Percentiles rank a stretch among this genome's conserved stretches.
phyloP scores from a whole-genome alignment of 345 rosid genomes.

The Cochlearia excelsa region DNA sequence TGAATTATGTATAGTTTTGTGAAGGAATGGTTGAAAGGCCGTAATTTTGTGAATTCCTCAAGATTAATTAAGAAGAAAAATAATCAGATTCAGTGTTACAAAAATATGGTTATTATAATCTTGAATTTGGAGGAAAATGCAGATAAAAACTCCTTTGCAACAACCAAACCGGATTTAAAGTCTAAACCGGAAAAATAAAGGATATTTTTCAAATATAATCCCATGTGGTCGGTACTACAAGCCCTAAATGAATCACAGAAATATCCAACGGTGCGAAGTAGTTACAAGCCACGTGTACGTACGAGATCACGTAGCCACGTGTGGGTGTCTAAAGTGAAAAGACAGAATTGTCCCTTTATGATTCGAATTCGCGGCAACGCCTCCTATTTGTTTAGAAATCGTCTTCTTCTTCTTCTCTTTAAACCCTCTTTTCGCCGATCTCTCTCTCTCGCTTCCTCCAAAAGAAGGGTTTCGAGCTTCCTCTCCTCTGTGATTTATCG shows the following conservation, averaged over 20 bases:
- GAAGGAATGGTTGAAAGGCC: no score
- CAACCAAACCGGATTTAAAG: no score
- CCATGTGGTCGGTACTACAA: constrained; percentile 31
- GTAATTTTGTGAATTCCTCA: no score
- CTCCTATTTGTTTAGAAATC: constrained; percentile 7
- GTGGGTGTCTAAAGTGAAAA: neutral
- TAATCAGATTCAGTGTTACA: no score
- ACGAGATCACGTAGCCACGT: neutral
- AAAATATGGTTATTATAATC: no score
- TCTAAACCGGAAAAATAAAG: no score
- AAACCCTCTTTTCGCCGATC: constrained; percentile 25
- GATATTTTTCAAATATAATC: constrained; percentile 25
- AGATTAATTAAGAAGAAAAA: no score
- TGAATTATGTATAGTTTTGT: no score
- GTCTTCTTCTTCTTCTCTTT: constrained; percentile 4
- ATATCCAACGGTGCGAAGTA: constrained; percentile 15
- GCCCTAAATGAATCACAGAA: constrained; percentile 20
- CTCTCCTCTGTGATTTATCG: constrained; percentile 16
- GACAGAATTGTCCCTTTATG: constrained; percentile 36
- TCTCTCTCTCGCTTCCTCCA: neutral
- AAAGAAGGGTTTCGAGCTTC: constrained; percentile 10
- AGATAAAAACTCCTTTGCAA: no score
- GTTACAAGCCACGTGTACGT: constrained; percentile 12
- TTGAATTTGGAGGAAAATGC: no score
- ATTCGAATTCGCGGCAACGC: constrained; percentile 96